These are phyloP conservation scores for Gymnopilus dilepis DNA, from an alignment of 768 basidiomycete genomes.

Conservation along the genomic window DNA sequence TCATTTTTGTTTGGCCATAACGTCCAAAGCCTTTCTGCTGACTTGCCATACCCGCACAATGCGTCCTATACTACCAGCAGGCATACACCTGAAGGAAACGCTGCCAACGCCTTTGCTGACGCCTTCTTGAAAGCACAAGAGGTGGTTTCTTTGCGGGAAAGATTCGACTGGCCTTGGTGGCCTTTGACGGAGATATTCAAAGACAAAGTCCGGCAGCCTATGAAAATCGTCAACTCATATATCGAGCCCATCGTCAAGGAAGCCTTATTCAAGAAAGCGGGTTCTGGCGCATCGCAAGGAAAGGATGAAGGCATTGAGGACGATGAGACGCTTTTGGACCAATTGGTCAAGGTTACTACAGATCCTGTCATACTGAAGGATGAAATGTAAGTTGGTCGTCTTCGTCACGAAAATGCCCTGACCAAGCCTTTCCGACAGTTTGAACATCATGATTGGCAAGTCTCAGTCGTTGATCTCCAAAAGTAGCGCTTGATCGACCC, in stretches of 20 bases:
- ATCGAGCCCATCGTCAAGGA: slow-evolving; percentile 2
- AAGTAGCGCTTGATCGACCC: slow-evolving; percentile 26
- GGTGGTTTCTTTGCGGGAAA: neutral
- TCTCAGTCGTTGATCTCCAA: neutral
- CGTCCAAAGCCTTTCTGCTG: slow-evolving; percentile 52
- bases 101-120: slow-evolving; percentile 11
- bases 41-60: slow-evolving; percentile 52
- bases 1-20: slow-evolving; percentile 61
- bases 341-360: slow-evolving; percentile 5
- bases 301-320: neutral
- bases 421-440: neutral
- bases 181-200: neutral
- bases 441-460: neutral
- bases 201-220: neutral
- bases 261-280: neutral
- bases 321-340: slow-evolving; percentile 5
- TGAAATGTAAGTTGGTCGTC: slow-evolving; percentile 19
- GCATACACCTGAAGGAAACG: slow-evolving; percentile 53
- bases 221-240: neutral
- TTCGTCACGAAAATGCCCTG: neutral
- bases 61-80: slow-evolving; percentile 29
- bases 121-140: neutral
- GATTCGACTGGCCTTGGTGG: neutral
- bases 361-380: slow-evolving; percentile 45
- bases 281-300: neutral